Conservation (phyloP, 2,329 filamentous ascomycete species). For the Mycocentrospora acerina region DNA sequence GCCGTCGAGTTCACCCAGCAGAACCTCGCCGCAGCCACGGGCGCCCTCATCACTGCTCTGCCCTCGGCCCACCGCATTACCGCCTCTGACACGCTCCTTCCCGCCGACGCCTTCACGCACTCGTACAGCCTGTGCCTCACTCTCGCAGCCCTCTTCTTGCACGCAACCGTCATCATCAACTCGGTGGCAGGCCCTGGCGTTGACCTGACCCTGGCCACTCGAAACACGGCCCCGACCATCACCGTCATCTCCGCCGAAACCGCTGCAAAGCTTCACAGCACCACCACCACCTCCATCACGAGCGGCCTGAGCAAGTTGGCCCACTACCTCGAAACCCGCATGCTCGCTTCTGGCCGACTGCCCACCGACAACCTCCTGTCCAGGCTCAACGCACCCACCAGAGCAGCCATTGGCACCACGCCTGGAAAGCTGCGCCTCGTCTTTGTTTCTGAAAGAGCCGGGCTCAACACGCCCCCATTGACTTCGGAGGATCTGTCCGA, state of each 20-base stretch:
- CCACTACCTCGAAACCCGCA: conserved; percentile 70
- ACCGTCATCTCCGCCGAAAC: conserved; percentile 76
- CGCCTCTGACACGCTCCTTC: conserved; percentile 77
- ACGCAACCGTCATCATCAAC: conserved; percentile 83
- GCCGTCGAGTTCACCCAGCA: conserved; percentile 79
- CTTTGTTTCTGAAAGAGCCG: conserved; percentile 73
- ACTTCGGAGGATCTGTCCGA: conserved; percentile 73
- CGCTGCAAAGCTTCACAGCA: conserved; percentile 66
- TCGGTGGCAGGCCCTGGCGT: conserved; percentile 76
- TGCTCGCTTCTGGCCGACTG: conserved; percentile 73
- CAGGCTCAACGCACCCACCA: conserved; percentile 60
- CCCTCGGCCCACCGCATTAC: conserved; percentile 73
- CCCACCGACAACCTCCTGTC: conserved; percentile 65
- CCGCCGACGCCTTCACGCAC: conserved; percentile 77
- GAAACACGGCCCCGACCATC: conserved; percentile 77
- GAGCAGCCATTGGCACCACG: conserved; percentile 60
- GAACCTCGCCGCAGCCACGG: conserved; percentile 87
- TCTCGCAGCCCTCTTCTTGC: conserved; percentile 79
- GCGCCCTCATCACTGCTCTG: conserved; percentile 73
- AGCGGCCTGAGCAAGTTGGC: conserved; percentile 66
- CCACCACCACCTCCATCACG: conserved; percentile 60
- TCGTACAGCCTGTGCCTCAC: conserved; percentile 79
- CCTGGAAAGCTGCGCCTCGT: conserved; percentile 79
- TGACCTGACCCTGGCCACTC: conserved; percentile 71
- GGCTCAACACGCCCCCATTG: conserved; percentile 62